Evolutionary conservation across 768 basidiomycete species (phyloP).

Genomic region (Nevesoporus exiguus): DNA sequence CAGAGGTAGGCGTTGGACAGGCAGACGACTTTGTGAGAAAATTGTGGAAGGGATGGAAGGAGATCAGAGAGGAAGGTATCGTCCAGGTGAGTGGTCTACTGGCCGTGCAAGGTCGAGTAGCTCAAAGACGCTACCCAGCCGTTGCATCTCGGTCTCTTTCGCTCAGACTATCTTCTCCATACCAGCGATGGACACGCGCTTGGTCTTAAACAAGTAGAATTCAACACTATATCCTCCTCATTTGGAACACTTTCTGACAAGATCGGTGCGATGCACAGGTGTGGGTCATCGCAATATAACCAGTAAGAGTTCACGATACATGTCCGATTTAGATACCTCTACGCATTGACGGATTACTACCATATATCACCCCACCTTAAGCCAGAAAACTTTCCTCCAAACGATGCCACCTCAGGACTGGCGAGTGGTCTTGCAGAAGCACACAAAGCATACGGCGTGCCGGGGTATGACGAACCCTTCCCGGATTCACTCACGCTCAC

Average conservation of each 20-base stretch:
- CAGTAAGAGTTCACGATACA: neutral
- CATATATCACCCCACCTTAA: constrained; percentile 50
- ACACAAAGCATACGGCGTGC: constrained; percentile 66
- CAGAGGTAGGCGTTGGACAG: constrained; percentile 66
- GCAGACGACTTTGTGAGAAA: constrained; percentile 85
- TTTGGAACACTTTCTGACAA: constrained; percentile 79
- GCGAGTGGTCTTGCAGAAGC: constrained; percentile 76
- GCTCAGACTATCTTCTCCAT: constrained; percentile 93
- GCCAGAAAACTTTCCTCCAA: constrained; percentile 62
- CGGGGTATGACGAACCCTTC: constrained; percentile 38
- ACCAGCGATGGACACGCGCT: constrained; percentile 33
- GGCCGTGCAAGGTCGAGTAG: neutral
- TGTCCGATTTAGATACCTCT: constrained; percentile 53
- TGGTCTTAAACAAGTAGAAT: constrained; percentile 90
- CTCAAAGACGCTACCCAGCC: constrained; percentile 43
- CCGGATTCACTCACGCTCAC: neutral
- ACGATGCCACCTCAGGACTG: constrained; percentile 66
- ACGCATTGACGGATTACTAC: constrained; percentile 64
- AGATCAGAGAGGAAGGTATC: constrained; percentile 60
- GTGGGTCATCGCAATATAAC: constrained; percentile 33
- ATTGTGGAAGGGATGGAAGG: constrained; percentile 86
- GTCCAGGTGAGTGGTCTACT: constrained; percentile 42
- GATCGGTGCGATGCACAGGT: constrained; percentile 76
- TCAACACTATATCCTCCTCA: constrained; percentile 93
- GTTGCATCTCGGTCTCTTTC: constrained; percentile 84